Percentiles rank a stretch among this genome's conserved stretches.
Evolutionary conservation across 2,329 filamentous ascomycete species (phyloP).

Genomic region (Alternaria arborescens): DNA sequence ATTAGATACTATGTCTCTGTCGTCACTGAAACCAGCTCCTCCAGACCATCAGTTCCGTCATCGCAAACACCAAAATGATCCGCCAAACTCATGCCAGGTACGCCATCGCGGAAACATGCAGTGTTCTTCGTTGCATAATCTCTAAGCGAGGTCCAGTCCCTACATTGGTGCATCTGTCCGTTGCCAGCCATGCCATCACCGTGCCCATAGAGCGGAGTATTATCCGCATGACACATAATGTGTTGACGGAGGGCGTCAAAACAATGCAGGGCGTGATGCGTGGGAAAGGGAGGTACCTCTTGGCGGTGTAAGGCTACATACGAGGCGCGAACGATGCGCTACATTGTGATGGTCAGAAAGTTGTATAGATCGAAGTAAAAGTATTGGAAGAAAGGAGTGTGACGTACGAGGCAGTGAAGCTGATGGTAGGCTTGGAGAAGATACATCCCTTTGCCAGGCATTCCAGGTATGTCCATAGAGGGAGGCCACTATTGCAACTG

Average conservation of each 20-base stretch:
- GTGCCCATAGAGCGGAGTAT: constrained; percentile 25
- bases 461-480: constrained; percentile 13
- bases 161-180: constrained; percentile 25
- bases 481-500: constrained; percentile 3
- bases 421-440: constrained; percentile 30
- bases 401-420: constrained; percentile 28
- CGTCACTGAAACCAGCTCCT: not conserved
- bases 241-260: constrained; percentile 27
- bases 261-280: constrained; percentile 21
- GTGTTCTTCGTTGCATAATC: constrained; percentile 31
- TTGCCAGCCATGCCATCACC: constrained; percentile 25
- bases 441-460: constrained; percentile 19
- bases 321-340: constrained; percentile 13
- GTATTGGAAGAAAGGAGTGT: not conserved
- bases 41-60: constrained; percentile 15
- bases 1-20: not conserved
- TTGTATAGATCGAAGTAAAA: not conserved
- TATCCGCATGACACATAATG: constrained; percentile 32
- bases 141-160: constrained; percentile 23
- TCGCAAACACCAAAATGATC: constrained; percentile 14
- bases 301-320: constrained; percentile 7
- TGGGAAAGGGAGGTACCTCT: constrained; percentile 10
- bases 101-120: constrained; percentile 37
- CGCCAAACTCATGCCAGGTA: constrained; percentile 12
- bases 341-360: not conserved